Percentiles rank a stretch among this genome's conserved stretches.
These are phyloP conservation scores for Pluteus cervinus DNA, from an alignment of 768 basidiomycete genomes.

Conservation along the genomic window DNA sequence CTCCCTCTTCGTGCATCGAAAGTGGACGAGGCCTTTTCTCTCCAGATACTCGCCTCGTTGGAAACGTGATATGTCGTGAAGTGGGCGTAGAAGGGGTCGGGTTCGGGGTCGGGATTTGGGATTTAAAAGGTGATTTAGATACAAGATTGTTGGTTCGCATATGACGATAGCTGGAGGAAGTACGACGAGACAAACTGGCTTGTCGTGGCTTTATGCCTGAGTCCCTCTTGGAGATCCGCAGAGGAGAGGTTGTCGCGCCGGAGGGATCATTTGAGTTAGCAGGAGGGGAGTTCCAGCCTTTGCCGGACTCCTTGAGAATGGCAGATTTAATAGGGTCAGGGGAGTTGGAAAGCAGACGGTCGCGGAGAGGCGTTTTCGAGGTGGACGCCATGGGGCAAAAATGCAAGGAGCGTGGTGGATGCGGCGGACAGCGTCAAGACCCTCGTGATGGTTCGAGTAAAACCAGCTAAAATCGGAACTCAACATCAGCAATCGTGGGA, in stretches of 20 bases:
- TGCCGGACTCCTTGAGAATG: constrained; percentile 56
- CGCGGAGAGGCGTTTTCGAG: constrained; percentile 34
- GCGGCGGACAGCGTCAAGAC: constrained; percentile 9
- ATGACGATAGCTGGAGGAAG: constrained; percentile 76
- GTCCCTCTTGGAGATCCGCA: constrained; percentile 72
- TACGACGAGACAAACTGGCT: constrained; percentile 58
- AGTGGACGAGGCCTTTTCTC: constrained; percentile 73
- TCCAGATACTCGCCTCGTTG: constrained; percentile 56
- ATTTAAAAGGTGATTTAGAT: constrained; percentile 82
- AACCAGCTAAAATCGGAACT: constrained; percentile 13
- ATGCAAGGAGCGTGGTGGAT: constrained; percentile 6
- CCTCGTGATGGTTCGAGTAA: constrained; percentile 9
- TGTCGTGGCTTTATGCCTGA: constrained; percentile 34
- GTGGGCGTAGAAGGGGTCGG: constrained; percentile 29
- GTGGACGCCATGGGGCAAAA: constrained; percentile 5
- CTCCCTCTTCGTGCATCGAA: constrained; percentile 65
- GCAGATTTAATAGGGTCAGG: constrained; percentile 61
- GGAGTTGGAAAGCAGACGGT: constrained; percentile 56
- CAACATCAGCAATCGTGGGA: constrained; percentile 40
- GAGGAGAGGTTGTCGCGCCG: constrained; percentile 50
- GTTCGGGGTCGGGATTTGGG: constrained; percentile 48
- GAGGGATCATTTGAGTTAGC: constrained; percentile 24
- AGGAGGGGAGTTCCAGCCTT: constrained; percentile 54
- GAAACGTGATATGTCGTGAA: constrained; percentile 28
- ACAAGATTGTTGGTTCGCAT: constrained; percentile 74